Base-by-base conservation (phyloP, 2,329 filamentous ascomycete genomes). In the Cryphonectria nitschkei region DNA sequence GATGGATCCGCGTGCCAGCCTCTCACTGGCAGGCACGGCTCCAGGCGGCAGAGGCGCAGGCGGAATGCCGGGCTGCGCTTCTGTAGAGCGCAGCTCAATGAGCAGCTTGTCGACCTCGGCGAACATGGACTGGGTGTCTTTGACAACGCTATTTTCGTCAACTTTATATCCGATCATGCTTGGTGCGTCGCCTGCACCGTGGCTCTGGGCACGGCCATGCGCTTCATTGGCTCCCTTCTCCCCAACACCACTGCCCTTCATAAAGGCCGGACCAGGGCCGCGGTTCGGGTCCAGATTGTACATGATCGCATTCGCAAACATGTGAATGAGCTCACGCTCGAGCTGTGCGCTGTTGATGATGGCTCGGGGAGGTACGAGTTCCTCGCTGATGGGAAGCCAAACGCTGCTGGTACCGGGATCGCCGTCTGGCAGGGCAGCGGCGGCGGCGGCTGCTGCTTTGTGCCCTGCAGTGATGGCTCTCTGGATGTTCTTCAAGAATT, bases 291-390 rank as follows among this genome's bases (percentile, higher is more conserved):
- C 93, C 0, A 93, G 90, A 76, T 98, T 98, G 84, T 97, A 99
- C 96, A 99, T 98, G 81, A 98, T 92, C 26, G 96, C 95, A 77
- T 98, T 98, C 75, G 94, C 94, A 80, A 98, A 97, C 93, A 98
- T 98, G 76, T 97, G 93, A 76, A 97, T 93, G 14, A 98, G 84
- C 79, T 98, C 95, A 75, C 94, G 93, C 81, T 98, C 95, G 22
- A 98, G 86, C 79, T 98, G 96, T 1, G 92, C 90, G 66, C 93
- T 95, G 80, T 98, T 98, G 80, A 98, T 93, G 76, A 98, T 97
- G 29, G 91, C 93, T 76, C 90, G 93, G 0, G 96, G 95, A 2
- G 95, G 93, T 2, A 95, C 86, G 37, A 97, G 84, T 70, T 98
- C 93, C 65, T 91, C 87, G 1, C 88, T 92, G 70, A 92, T 87